Evolutionary conservation across 2,329 filamentous ascomycete species (phyloP).

Genomic region (Lomentospora prolificans): DNA sequence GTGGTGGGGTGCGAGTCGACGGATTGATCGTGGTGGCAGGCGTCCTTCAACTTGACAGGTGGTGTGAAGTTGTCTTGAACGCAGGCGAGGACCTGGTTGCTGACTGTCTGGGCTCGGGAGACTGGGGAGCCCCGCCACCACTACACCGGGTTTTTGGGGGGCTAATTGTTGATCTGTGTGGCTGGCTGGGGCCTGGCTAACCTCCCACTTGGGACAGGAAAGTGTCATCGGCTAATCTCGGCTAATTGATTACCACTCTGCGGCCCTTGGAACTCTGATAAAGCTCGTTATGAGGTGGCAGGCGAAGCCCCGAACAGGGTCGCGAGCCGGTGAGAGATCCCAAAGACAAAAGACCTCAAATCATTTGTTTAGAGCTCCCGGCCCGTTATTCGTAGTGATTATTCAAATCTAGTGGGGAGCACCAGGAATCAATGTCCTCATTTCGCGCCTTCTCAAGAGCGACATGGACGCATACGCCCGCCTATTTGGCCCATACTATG

Average conservation of each 20-base stretch:
- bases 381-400: too few relatives aligned
- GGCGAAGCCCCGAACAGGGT: too few relatives aligned
- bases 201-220: too few relatives aligned
- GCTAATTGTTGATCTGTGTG: background rate
- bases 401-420: too few relatives aligned
- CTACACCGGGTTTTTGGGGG: background rate
- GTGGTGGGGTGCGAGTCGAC: constrained; percentile 3
- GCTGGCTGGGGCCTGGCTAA: too few relatives aligned
- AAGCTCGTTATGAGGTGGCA: background rate
- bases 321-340: too few relatives aligned
- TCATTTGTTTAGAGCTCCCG: too few relatives aligned
- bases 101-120: background rate
- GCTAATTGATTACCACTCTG: background rate
- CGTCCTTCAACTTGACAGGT: constrained; percentile 8
- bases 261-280: background rate
- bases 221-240: background rate
- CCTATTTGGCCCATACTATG: too few relatives aligned
- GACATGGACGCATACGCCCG: too few relatives aligned
- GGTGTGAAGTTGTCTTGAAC: constrained; percentile 5
- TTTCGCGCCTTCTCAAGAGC: too few relatives aligned
- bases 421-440: too few relatives aligned
- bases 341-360: too few relatives aligned
- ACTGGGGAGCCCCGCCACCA: background rate
- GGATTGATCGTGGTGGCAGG: constrained; percentile 1
- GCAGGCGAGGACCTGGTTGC: background rate